These are phyloP conservation scores for Paragyromitra xinjiangensis DNA, from an alignment of 495 filamentous ascomycete species.

Conservation along the genomic window DNA sequence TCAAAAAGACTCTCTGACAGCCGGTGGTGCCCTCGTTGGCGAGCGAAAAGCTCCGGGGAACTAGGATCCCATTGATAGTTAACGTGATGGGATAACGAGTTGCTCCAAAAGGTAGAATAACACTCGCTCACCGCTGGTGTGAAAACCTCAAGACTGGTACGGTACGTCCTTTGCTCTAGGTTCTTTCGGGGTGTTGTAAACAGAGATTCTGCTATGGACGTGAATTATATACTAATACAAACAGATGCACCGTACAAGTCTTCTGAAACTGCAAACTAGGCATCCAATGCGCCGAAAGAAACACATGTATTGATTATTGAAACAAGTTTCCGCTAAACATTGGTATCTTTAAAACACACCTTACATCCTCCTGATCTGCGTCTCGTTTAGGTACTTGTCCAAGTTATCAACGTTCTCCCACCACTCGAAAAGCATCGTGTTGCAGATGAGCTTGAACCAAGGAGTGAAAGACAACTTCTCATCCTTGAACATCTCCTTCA, in stretches of 20 bases:
- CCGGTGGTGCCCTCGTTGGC: too few relatives aligned
- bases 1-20: too few relatives aligned
- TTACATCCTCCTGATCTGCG: conserved; percentile 86
- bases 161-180: neutral
- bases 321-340: conserved; percentile 1
- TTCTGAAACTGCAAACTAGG: conserved; percentile 8
- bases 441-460: conserved; percentile 99
- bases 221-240: conserved; percentile 6
- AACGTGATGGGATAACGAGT: neutral
- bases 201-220: neutral
- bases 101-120: neutral
- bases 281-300: neutral
- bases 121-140: neutral
- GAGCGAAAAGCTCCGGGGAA: neutral
- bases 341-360: conserved; percentile 10
- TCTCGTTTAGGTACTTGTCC: conserved; percentile 86
- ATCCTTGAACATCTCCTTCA: conserved; percentile 86
- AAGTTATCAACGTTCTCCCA: conserved; percentile 88
- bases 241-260: conserved; percentile 2
- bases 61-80: neutral
- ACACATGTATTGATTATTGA: neutral
- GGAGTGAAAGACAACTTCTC: conserved; percentile 85
- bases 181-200: neutral
- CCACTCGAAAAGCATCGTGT: conserved; percentile 98
- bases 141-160: neutral